Evolutionary conservation across 176 grass and related monocot genomes (phyloP), one percentile per base, ranked within the genome.

Genomic region (Phoenix dactylifera): DNA sequence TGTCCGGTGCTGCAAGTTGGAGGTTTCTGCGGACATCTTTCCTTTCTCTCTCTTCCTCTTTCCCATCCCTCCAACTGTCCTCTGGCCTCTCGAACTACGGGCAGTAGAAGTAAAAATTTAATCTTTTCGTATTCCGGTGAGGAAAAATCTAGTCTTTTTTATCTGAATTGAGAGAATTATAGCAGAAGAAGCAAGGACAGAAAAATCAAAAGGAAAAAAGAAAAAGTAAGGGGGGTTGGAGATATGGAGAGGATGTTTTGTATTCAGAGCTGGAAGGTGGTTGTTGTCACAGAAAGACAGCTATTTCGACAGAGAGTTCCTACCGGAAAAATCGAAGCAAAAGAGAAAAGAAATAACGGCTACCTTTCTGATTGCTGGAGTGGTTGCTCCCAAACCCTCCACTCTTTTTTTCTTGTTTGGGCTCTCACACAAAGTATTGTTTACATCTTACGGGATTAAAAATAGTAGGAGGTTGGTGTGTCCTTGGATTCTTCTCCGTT

Each of bases 231-330:
- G 54, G n/a, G 19, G 25, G n/a, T n/a, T 20, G 18, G 39, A 57
- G 53, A 64, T 24, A 50, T 22, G 62, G 54, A 53, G 51, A 39
- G 30, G 49, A 56, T 66, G 72, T 66, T 66, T 58, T 76, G 39
- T 59, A 75, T 53, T 58, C 50, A 64, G 60, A 77, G 59, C 17
- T 60, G 30, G 65, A 25, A 51, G 57, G 60, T 66, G 71, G 76
- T 79, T 72, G 20, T 20, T 28, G 25, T 71, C 59, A 7, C 26
- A 32, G 12, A 18, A 23, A 59, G 68, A 79, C 76, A 72, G 52
- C 63, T 49, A 28, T 22, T 22, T 57, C 66, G 83, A 74, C 73
- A 55, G 73, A 14, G 35, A 50, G 54, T 74, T 86, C 73, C 83
- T 81, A 70, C 77, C 49, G 14, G 44, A 18, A 66, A 78, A 59